A percentile compares a stretch with the other conserved stretches of the same genome.
phyloP scores from a whole-genome alignment of 148 eudicot species.

The Vaccinium corymbosum region DNA sequence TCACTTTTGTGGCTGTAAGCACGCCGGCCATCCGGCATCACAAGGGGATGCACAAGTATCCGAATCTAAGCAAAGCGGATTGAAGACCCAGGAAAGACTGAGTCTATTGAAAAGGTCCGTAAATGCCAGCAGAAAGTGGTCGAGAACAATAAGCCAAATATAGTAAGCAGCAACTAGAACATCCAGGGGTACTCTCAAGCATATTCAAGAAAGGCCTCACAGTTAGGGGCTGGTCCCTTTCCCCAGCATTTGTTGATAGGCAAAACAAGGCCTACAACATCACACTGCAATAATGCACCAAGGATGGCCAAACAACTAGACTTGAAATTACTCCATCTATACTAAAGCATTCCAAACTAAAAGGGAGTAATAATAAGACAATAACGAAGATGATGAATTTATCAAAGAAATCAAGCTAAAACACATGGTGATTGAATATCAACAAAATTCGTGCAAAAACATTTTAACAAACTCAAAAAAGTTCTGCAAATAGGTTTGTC shows the following conservation, averaged over 20 bases:
- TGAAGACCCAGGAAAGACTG: background rate
- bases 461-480: background rate
- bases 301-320: background rate
- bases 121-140: background rate
- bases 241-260: background rate
- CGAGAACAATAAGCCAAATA: background rate
- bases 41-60: background rate
- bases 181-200: background rate
- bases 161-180: background rate
- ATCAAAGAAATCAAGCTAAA: background rate
- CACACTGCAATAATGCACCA: background rate
- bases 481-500: background rate
- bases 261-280: background rate
- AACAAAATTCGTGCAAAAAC: background rate
- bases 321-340: background rate
- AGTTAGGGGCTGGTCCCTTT: background rate
- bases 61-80: background rate
- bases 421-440: background rate
- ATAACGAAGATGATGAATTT: background rate
- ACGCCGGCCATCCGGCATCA: background rate
- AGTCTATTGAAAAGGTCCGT: background rate
- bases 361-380: background rate
- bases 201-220: too few relatives aligned
- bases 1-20: background rate
- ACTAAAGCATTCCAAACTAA: background rate